Base-by-base conservation (phyloP, 768 basidiomycete genomes). In the Clitopilus hobsonii region DNA sequence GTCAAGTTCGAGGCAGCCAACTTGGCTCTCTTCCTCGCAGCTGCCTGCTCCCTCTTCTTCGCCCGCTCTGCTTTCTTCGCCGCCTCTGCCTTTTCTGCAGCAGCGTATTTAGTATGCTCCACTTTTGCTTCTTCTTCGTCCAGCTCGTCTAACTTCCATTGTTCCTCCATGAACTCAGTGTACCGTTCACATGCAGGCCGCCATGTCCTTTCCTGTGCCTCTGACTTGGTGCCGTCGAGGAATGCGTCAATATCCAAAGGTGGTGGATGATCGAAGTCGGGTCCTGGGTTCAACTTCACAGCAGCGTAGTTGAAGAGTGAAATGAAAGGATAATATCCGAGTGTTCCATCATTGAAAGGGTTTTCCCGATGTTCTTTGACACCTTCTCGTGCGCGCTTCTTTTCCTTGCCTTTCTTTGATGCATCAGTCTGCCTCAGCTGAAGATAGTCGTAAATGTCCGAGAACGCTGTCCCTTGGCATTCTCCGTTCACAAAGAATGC, bases 261-360 rank as follows among this genome's bases (percentile, higher is more conserved):
- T 2, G 94, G 94, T 1, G 89, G 82, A 61, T 79, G 90, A 6
- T 82, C 80, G 62, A 95, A 98, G 57, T 86, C 68, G 0, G 97
- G 97, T 0, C 97, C 97, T 16, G 94, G 84, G 65, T 99, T 98
- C 55, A 96, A 77, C 48, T 69, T 79, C 11, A 94, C 88, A 56
- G 84, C 82, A 0, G 92, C 96, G 56, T 88, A 87, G 63, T 94
- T 95, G 75, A 93, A 99, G 30, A 96, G 76, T 3, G 93, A 96
- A 59, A 97, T 83, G 73, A 98, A 87, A 0, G 96, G 94, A 67
- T 94, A 98, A 70, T 99, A 99, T 0, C 97, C 97, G 5, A 97
- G 73, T 18, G 89, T 86, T 18, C 96, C 97, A 67, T 99, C 97
- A 67, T 99, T 94, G 63, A 93, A 91, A 2, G 82, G 82, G 58